phyloP scores from a whole-genome alignment of 371 early-diverging fungal species.

The Rhizomucor pusillus region DNA sequence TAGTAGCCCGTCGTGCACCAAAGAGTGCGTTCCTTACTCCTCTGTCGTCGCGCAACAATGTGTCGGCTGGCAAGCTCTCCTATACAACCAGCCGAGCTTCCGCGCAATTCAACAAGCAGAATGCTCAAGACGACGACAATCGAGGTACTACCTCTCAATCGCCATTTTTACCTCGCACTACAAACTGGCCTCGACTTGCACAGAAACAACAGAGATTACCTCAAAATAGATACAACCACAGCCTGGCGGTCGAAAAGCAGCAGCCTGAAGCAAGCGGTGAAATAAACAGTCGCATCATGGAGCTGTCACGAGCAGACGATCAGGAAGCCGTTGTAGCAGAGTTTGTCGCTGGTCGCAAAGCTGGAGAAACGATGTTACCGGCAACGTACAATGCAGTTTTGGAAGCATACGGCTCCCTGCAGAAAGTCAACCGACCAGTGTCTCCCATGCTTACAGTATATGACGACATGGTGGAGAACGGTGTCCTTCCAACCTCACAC shows the following conservation, averaged over 20 bases:
- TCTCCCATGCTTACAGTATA: conserved; percentile 40
- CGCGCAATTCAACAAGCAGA: conserved; percentile 21
- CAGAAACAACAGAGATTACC: conserved; percentile 9
- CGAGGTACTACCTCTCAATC: conserved; percentile 12
- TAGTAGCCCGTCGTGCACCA: too few relatives aligned
- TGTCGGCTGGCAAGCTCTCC: conserved; percentile 40
- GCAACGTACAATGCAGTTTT: conserved; percentile 51
- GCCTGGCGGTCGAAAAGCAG: conserved; percentile 1
- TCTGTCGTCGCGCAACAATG: conserved; percentile 34
- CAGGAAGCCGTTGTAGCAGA: conserved; percentile 25
- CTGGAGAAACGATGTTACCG: conserved; percentile 24
- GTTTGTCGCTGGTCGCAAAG: conserved; percentile 26
- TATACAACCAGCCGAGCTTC: conserved; percentile 40
- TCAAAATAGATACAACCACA: conserved; percentile 13
- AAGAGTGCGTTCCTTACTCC: conserved; percentile 32
- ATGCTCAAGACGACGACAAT: conserved; percentile 15
- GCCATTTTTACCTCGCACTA: neutral
- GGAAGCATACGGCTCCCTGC: conserved; percentile 37
- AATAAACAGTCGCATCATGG: conserved; percentile 27
- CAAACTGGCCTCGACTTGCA: conserved; percentile 3
- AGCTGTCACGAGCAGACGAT: conserved; percentile 24
- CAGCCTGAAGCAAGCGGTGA: conserved; percentile 11
- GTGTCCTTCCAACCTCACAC: conserved; percentile 34
- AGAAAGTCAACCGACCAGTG: conserved; percentile 28
- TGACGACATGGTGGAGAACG: conserved; percentile 42